Evolutionary conservation across 768 basidiomycete species (phyloP), one percentile per base, ranked within the genome.

Genomic region (Xerocomus potaroensis): DNA sequence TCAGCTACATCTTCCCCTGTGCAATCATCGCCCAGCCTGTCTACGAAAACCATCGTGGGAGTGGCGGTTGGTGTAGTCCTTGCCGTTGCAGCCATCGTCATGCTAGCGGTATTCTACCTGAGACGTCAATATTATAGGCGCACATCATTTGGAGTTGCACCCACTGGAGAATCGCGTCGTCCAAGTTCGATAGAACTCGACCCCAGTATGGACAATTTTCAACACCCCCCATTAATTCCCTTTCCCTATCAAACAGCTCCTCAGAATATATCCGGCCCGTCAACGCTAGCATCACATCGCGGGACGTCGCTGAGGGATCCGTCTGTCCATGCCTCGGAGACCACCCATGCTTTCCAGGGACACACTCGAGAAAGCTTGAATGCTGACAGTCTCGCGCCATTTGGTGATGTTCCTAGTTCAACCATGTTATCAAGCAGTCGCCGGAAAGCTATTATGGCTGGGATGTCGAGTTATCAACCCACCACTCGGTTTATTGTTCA

Each of bases 401-500:
- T 51, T 8, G 55, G 54, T 21, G 64, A 66, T 14, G 38, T 50
- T 41, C 43, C 42, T 12, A 48, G 45, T 21, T 54, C 64, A 22
- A 48, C 58, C n/a, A 55, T 57, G 53, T 54, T 64, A 42, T 73
- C 80, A 1, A 64, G 69, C 32, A 66, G 69, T 26, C 74, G 73
- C 36, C 70, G 75, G 26, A 84, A 84, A 61, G 80, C 79, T 8
- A 71, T 71, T 2, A 72, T 75, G 72, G 77, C 78, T n/a, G 77
- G 76, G 16, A 47, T 63, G 23, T 54, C 71, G 6, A 45, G 52
- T 12, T 72, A 77, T 54, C 70, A 63, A 36, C 50, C 59, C 27
- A 66, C 74, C 4, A 67, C 81, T 18, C 76, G 82, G 38, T 83
- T 79, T 60, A 72, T 87, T 47, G 53, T 87, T 6, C 85, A 88